Evolutionary conservation across 345 rosid genomes (phyloP).

Genomic region (Salix udensis): DNA sequence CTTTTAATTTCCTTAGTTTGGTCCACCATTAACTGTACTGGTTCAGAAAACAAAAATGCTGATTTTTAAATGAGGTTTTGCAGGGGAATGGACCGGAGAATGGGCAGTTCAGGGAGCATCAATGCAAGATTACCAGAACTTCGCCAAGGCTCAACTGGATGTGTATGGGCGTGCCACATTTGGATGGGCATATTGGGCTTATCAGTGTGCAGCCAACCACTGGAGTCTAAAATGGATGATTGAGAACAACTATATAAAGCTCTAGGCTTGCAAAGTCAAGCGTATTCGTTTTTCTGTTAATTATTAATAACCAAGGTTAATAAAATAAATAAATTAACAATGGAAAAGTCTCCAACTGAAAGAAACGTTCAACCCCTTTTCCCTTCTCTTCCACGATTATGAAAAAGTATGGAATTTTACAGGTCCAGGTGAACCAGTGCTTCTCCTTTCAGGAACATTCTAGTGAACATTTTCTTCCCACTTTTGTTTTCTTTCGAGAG

Average conservation of each 20-base stretch:
- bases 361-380: too few species aligned
- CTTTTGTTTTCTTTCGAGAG: too few species aligned
- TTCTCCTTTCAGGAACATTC: too few species aligned
- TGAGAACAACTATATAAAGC: conserved; percentile 22
- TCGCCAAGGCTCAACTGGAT: conserved; percentile 21
- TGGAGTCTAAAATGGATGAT: conserved; percentile 37
- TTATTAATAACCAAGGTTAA: neutral
- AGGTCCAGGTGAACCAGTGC: too few species aligned
- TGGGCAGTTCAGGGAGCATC: conserved; percentile 18
- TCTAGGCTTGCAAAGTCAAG: neutral
- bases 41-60: neutral
- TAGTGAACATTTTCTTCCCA: too few species aligned
- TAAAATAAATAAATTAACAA: too few species aligned
- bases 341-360: too few species aligned
- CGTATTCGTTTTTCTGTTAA: neutral
- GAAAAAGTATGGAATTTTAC: too few species aligned
- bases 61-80: neutral
- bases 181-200: conserved; percentile 43
- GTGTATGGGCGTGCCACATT: conserved; percentile 32
- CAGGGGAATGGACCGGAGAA: conserved; percentile 39
- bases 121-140: conserved; percentile 25
- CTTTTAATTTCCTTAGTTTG: neutral
- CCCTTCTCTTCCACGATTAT: too few species aligned
- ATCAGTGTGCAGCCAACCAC: conserved; percentile 7
- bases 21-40: neutral